Evolutionary conservation across 1,284 basidiomycete genomes (phyloP), one percentile per base, ranked within the genome.

Genomic region (Caloboletus inedulis): DNA sequence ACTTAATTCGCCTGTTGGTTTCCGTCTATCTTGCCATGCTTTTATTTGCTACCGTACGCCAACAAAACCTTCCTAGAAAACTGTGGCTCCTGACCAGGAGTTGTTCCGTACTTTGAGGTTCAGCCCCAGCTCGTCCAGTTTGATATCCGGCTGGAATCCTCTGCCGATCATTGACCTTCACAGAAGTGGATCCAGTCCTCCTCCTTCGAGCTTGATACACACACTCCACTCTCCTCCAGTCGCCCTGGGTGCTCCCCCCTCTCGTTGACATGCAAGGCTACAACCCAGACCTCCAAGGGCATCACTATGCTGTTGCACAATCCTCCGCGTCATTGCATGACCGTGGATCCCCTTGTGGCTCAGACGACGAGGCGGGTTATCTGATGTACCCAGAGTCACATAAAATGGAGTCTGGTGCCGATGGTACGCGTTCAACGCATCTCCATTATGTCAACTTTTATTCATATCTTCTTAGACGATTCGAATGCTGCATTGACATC

Each of bases 401-500:
- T 43, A 78, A 71, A 66, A 64, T 57, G 45, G 78, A 80, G 12
- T 52, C 55, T 34, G 74, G 74, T 7, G 43, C 60, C 21, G 78
- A 80, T 57, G 79, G 80, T 78, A 48, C 54, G 70, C 54, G 19
- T 43, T 44, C 40, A 50, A 33, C 47, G 23, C 43, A 29, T 46
- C 43, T 37, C 51, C 19, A 29, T 21, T 44, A 56, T 62, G 51
- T 35, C 57, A 36, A 25, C 48, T 40, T 48, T 46, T 27, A 41
- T 57, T 62, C 49, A 63, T 49, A 46, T 49, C 47, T 47, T 55
- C 23, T 39, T 47, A 79, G 77, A 80, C 37, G 80, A 80, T 55
- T 61, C 74, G 36, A 77, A 82, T 59, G 63, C 73, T 49, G 72
- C 82, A 2, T 71, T 91, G 62, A 90, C 82, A 16, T 79, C 80